Conservation (phyloP, 148 eudicot genomes). For the Cornus kousa region DNA sequence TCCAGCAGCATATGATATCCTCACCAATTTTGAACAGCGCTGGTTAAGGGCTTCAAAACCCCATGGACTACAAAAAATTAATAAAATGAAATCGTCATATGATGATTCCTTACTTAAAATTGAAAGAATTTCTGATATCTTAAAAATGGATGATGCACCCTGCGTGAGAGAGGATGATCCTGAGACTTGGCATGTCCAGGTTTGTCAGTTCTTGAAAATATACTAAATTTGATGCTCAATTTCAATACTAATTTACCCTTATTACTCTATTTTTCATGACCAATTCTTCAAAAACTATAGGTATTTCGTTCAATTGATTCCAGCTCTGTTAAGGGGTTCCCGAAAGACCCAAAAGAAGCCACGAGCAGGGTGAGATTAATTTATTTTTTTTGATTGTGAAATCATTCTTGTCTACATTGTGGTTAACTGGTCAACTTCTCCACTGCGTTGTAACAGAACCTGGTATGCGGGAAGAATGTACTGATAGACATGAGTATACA, state of each 20-base stretch:
- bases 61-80: constrained; percentile 32
- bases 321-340: constrained; percentile 78
- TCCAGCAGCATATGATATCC: constrained; percentile 92
- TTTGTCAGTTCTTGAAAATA: constrained; percentile 17
- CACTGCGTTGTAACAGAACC: constrained; percentile 38
- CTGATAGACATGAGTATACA: constrained; percentile 97
- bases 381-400: not conserved
- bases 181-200: constrained; percentile 91
- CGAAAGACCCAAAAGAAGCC: constrained; percentile 76
- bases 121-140: constrained; percentile 62
- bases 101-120: constrained; percentile 77
- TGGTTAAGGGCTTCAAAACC: constrained; percentile 81
- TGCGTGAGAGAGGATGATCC: constrained; percentile 43
- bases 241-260: not conserved
- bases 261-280: not conserved
- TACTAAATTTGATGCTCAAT: not conserved
- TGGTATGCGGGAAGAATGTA: constrained; percentile 87
- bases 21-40: constrained; percentile 84
- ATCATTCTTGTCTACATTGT: not conserved
- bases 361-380: constrained; percentile 41
- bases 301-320: constrained; percentile 94
- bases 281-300: constrained; percentile 29
- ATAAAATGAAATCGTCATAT: constrained; percentile 45
- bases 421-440: not conserved
- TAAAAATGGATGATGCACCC: constrained; percentile 50